phyloP scores from a whole-genome alignment of 805 yeast genomes.

The Candida suzukii region DNA sequence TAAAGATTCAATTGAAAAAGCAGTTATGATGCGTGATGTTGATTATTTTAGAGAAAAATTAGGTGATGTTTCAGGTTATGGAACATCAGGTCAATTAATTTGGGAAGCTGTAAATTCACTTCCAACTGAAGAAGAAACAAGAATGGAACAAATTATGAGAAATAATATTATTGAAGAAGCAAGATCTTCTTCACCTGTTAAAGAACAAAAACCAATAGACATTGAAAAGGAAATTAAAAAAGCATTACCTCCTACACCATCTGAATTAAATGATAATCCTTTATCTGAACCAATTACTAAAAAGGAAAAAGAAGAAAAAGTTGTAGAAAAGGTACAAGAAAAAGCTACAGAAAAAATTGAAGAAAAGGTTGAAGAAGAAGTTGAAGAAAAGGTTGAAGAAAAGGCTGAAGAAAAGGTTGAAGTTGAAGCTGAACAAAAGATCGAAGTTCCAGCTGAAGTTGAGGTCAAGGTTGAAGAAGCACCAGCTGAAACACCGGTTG shows the following conservation, averaged over 20 bases:
- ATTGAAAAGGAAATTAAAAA: neutral
- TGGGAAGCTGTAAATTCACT: constrained; percentile 54
- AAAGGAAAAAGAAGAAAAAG: neutral
- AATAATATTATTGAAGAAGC: constrained; percentile 21
- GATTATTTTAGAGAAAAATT: constrained; percentile 59
- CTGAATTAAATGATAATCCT: neutral
- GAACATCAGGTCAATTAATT: constrained; percentile 53
- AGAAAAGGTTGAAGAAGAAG: neutral
- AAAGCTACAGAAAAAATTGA: neutral
- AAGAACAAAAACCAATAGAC: too few relatives aligned
- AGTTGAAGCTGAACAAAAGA: neutral
- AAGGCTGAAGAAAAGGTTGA: neutral
- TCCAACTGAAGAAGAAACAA: constrained; percentile 40
- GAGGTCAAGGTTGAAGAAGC: too few relatives aligned
- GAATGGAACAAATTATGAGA: constrained; percentile 41
- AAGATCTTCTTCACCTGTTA: neutral
- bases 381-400: neutral
- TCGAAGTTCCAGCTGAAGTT: too few relatives aligned
- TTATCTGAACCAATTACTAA: constrained; percentile 1
- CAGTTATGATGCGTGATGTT: constrained; percentile 49
- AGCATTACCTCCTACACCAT: neutral
- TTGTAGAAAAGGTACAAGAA: neutral
- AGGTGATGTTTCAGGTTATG: constrained; percentile 51
- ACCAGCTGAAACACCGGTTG: too few relatives aligned
- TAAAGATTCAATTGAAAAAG: constrained; percentile 46